Evolutionary conservation across 345 rosid genomes (phyloP).

Genomic region (Populus alba): DNA sequence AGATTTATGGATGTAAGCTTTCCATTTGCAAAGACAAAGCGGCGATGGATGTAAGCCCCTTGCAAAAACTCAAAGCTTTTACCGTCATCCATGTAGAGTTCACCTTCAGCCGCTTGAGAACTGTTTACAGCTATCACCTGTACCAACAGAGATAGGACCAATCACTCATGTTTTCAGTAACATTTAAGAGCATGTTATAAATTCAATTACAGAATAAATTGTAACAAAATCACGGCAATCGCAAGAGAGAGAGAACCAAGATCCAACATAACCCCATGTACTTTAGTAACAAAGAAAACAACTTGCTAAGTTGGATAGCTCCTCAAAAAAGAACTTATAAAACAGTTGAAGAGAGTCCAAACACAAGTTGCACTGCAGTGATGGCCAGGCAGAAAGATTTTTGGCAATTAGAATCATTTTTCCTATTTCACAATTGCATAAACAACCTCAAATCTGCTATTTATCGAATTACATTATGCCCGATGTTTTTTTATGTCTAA

Average conservation of each 20-base stretch:
- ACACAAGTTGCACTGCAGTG: neutral
- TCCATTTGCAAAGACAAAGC: constrained; percentile 65
- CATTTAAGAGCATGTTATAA: neutral
- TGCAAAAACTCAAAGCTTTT: constrained; percentile 65
- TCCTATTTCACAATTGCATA: neutral
- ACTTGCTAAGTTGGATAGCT: neutral
- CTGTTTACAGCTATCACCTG: constrained; percentile 94
- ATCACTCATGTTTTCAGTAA: neutral
- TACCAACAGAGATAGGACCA: neutral
- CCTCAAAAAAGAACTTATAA: neutral
- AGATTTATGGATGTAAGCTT: constrained; percentile 57
- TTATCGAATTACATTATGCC: too few relatives aligned
- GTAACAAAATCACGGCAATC: neutral
- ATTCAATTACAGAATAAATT: neutral
- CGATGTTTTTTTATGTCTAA: too few relatives aligned
- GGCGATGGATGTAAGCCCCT: constrained; percentile 81
- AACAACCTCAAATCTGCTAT: neutral
- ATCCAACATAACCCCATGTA: neutral
- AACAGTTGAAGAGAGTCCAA: neutral
- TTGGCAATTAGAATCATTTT: neutral
- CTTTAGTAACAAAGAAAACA: neutral
- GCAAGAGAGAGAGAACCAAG: neutral
- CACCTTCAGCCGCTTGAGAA: constrained; percentile 82
- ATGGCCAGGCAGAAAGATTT: neutral
- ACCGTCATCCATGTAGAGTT: constrained; percentile 93